Percentiles rank a stretch among this genome's conserved stretches.
Conservation (phyloP, 2,329 filamentous ascomycete species). For the Ambrosiella cleistominuta region DNA sequence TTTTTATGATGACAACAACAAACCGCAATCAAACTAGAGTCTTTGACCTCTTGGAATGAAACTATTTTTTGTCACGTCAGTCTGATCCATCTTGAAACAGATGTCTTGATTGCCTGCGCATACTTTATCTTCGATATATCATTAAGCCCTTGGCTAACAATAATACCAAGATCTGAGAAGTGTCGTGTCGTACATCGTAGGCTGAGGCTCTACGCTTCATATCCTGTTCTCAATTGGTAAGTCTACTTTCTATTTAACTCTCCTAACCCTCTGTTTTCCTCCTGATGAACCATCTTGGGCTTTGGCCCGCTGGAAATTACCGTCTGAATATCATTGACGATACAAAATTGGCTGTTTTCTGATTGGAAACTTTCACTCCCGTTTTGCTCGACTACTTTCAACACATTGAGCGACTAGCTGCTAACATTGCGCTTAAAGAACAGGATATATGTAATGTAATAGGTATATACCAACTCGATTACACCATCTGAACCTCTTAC, state of each 20-base stretch:
- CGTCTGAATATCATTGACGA: slow-evolving; percentile 69
- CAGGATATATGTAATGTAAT: slow-evolving; percentile 6
- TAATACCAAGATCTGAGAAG: background rate
- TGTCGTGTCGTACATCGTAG: slow-evolving; percentile 7
- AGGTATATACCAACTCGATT: slow-evolving; percentile 8
- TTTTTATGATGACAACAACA: slow-evolving; percentile 56
- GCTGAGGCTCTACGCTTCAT: background rate
- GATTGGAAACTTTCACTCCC: slow-evolving; percentile 26
- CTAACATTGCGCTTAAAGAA: slow-evolving; percentile 20
- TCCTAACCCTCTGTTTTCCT: slow-evolving; percentile 5
- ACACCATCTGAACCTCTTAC: background rate
- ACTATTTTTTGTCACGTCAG: slow-evolving; percentile 78
- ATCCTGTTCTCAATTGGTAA: slow-evolving; percentile 11
- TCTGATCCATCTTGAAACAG: slow-evolving; percentile 42
- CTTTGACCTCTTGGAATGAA: slow-evolving; percentile 83
- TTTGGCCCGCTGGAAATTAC: slow-evolving; percentile 82
- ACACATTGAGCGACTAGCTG: slow-evolving; percentile 10
- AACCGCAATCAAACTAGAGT: slow-evolving; percentile 97
- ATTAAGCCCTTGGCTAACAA: slow-evolving; percentile 3
- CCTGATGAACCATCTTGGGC: slow-evolving; percentile 44
- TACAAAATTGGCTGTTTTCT: slow-evolving; percentile 69
- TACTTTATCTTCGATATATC: background rate
- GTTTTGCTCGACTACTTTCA: background rate
- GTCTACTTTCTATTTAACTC: background rate
- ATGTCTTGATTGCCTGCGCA: slow-evolving; percentile 4